Conservation (phyloP, 805 yeast genomes). For the Lipomyces kockii region DNA sequence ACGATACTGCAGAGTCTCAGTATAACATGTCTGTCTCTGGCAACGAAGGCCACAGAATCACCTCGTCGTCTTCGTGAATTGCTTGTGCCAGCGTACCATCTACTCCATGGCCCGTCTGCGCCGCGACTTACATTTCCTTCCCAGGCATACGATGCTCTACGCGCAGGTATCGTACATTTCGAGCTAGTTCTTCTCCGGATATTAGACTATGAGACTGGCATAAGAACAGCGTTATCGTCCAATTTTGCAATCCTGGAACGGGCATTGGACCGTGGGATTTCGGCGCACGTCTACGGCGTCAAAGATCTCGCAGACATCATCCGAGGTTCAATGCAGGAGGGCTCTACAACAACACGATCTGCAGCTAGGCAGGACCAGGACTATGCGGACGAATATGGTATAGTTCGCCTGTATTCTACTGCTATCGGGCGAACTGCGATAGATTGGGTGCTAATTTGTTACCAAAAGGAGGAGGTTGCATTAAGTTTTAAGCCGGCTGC, state of each 20-base stretch:
- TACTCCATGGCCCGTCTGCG: constrained; percentile 12
- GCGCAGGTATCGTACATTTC: constrained; percentile 25
- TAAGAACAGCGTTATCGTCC: constrained; percentile 9
- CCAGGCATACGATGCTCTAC: constrained; percentile 20
- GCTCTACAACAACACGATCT: constrained; percentile 3
- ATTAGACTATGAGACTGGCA: constrained; percentile 11
- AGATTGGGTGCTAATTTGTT: constrained; percentile 10
- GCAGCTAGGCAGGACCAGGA: constrained; percentile 13
- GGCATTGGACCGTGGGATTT: constrained; percentile 16
- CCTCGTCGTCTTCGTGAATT: constrained; percentile 31
- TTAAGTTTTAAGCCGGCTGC: constrained; percentile 2
- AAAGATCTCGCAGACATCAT: constrained; percentile 12
- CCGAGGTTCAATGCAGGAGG: constrained; percentile 7
- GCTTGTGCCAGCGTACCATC: constrained; percentile 28
- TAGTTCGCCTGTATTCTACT: constrained; percentile 16
- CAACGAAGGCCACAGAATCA: constrained; percentile 31
- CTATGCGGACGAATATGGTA: constrained; percentile 22
- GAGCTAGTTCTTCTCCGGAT: constrained; percentile 28
- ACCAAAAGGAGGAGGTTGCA: constrained; percentile 1
- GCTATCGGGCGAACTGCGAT: constrained; percentile 16
- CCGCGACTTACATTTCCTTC: constrained; percentile 24
- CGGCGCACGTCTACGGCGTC: constrained; percentile 12
- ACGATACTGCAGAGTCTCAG: constrained; percentile 19
- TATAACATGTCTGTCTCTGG: constrained; percentile 25
- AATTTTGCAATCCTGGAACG: constrained; percentile 13